phyloP scores from a whole-genome alignment of 2,329 filamentous ascomycete species.

The Epichloe sylvatica region DNA sequence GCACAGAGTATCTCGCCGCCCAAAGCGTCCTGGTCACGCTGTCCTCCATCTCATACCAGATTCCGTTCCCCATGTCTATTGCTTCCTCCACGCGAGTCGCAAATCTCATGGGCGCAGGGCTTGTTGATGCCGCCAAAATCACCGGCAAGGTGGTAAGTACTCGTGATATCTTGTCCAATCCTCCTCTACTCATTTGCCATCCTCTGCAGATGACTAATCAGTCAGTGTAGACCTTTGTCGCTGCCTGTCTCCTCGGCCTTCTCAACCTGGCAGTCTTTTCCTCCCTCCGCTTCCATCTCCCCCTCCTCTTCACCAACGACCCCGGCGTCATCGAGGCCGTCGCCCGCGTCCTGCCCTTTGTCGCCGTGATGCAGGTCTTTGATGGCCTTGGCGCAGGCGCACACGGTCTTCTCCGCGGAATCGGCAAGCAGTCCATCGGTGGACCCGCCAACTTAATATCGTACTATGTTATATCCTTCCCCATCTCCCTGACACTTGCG shows the following conservation, averaged over 20 bases:
- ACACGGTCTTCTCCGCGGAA: slow-evolving; percentile 72
- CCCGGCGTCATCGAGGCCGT: slow-evolving; percentile 54
- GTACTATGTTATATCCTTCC: slow-evolving; percentile 78
- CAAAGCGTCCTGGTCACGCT: slow-evolving; percentile 75
- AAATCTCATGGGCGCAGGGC: slow-evolving; percentile 77
- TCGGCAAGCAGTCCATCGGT: slow-evolving; percentile 79
- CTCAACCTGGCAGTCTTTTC: slow-evolving; percentile 63
- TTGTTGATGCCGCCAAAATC: slow-evolving; percentile 66
- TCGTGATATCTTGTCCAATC: background rate
- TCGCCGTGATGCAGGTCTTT: slow-evolving; percentile 80
- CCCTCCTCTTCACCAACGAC: slow-evolving; percentile 60
- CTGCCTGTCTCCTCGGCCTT: slow-evolving; percentile 56
- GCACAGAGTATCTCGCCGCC: slow-evolving; percentile 66
- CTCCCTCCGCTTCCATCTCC: slow-evolving; percentile 56
- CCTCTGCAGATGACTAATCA: background rate
- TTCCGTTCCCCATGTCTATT: slow-evolving; percentile 84
- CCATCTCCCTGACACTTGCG: slow-evolving; percentile 63
- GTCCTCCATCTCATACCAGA: slow-evolving; percentile 69
- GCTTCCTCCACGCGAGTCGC: slow-evolving; percentile 79
- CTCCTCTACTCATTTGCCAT: too few species aligned
- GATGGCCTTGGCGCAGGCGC: slow-evolving; percentile 68
- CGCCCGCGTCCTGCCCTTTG: slow-evolving; percentile 59
- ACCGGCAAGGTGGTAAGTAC: slow-evolving; percentile 57
- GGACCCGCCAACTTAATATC: slow-evolving; percentile 76
- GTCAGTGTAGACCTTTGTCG: slow-evolving; percentile 36